Evolutionary conservation across 2,329 filamentous ascomycete genomes (phyloP).

Genomic region (Aureobasidium subglaciale): DNA sequence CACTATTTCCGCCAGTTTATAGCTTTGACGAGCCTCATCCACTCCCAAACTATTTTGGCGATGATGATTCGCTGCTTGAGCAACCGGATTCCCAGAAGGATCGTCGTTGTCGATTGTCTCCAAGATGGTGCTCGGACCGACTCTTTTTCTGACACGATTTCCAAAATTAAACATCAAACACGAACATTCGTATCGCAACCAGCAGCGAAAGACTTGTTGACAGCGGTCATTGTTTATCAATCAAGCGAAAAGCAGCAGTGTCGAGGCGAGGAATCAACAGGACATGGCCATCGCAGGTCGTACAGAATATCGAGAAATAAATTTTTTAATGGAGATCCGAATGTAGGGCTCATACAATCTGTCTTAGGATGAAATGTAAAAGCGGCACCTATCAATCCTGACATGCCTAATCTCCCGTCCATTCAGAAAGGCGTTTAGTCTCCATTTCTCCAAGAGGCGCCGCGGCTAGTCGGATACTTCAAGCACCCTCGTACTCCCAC

Average conservation of each 20-base stretch:
- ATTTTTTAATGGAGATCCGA: background rate
- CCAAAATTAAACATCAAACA: conserved; percentile 12
- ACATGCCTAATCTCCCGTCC: conserved; percentile 7
- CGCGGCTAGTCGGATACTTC: conserved; percentile 12
- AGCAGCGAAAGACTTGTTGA: background rate
- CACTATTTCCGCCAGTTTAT: background rate
- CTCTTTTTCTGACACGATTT: background rate
- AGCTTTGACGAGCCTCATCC: background rate
- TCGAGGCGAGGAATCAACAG: background rate
- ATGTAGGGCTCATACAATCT: conserved; percentile 7
- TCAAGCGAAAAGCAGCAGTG: background rate
- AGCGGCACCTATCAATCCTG: conserved; percentile 2
- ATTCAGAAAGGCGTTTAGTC: background rate
- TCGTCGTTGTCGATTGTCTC: conserved; percentile 1
- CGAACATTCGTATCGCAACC: conserved; percentile 3
- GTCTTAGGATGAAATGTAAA: conserved; percentile 1
- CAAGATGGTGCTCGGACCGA: conserved; percentile 11
- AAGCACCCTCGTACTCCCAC: conserved; percentile 7
- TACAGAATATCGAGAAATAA: background rate
- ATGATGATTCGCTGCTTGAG: background rate
- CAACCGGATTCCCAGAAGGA: conserved; percentile 1
- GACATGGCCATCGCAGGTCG: background rate
- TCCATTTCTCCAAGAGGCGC: background rate
- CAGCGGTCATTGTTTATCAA: background rate
- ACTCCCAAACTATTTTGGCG: background rate